A percentile compares a stretch with the other conserved stretches of the same genome.
Conservation (phyloP, 2,329 filamentous ascomycete genomes). For the Aspergillus pseudoviridinutans region DNA sequence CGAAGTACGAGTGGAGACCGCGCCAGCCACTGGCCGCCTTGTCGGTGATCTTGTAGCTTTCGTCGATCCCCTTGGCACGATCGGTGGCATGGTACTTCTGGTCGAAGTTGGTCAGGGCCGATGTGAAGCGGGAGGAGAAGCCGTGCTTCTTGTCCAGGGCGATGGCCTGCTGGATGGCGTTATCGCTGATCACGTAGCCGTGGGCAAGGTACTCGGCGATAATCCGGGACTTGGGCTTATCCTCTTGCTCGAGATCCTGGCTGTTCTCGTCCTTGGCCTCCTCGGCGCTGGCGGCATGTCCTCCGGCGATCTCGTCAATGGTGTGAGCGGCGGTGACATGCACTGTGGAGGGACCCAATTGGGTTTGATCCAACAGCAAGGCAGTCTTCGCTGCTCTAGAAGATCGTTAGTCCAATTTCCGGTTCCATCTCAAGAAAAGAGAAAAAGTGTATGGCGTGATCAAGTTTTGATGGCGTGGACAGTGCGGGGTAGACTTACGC, state of each 20-base stretch:
- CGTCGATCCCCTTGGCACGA: conserved; percentile 77
- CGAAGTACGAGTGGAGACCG: conserved; percentile 83
- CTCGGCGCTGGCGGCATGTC: conserved; percentile 55
- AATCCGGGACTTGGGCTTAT: conserved; percentile 93
- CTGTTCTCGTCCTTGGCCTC: conserved; percentile 50
- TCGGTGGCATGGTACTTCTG: conserved; percentile 82
- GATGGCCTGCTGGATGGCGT: conserved; percentile 76
- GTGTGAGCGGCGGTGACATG: conserved; percentile 72
- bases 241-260: conserved; percentile 82
- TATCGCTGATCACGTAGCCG: conserved; percentile 78
- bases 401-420: conserved; percentile 1
- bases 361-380: conserved; percentile 92
- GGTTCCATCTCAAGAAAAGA: not conserved
- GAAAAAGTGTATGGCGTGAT: not conserved
- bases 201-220: conserved; percentile 95
- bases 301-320: conserved; percentile 59
- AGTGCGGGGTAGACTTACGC: conserved; percentile 51
- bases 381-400: conserved; percentile 82
- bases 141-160: conserved; percentile 87
- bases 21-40: conserved; percentile 65
- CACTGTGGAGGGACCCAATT: conserved; percentile 72
- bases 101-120: conserved; percentile 72
- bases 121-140: conserved; percentile 74
- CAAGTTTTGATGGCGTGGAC: conserved; percentile 9
- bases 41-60: conserved; percentile 74